Conservation (phyloP, 192 early-diverging fungal genomes). For the Gryganskiella cystojenkinii region DNA sequence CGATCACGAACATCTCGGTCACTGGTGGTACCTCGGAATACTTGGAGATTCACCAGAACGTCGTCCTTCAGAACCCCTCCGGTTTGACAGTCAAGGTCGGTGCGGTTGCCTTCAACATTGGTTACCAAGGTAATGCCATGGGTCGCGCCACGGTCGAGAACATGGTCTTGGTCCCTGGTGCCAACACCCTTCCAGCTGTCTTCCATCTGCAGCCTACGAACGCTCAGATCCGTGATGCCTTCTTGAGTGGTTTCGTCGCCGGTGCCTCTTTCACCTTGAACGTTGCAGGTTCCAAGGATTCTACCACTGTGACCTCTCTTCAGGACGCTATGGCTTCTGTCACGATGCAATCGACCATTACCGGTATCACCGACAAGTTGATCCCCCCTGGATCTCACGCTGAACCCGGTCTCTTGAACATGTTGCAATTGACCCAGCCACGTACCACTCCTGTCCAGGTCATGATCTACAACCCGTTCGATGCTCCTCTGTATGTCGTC, state of each 20-base stretch:
- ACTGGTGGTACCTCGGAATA: slow-evolving; percentile 61
- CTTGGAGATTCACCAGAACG: slow-evolving; percentile 55
- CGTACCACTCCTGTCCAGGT: slow-evolving; percentile 56
- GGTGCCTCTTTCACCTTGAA: slow-evolving; percentile 52
- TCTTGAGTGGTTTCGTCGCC: slow-evolving; percentile 56
- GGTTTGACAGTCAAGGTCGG: slow-evolving; percentile 62
- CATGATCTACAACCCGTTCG: slow-evolving; percentile 67
- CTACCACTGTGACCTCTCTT: slow-evolving; percentile 57
- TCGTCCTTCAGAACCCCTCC: slow-evolving; percentile 62
- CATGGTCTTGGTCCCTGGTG: slow-evolving; percentile 58
- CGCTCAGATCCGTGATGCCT: slow-evolving; percentile 38
- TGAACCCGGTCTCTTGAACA: slow-evolving; percentile 22
- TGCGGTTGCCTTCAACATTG: slow-evolving; percentile 56
- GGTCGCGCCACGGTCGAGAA: slow-evolving; percentile 57
- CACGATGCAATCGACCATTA: slow-evolving; percentile 52
- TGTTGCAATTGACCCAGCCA: slow-evolving; percentile 33
- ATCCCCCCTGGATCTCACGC: slow-evolving; percentile 38
- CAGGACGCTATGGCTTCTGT: slow-evolving; percentile 59
- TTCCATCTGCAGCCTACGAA: slow-evolving; percentile 54
- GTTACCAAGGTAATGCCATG: slow-evolving; percentile 37
- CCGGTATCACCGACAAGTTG: slow-evolving; percentile 56
- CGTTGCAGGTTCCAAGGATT: slow-evolving; percentile 53
- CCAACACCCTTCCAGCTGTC: slow-evolving; percentile 52
- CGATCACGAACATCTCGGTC: slow-evolving; percentile 62
- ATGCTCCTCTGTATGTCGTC: slow-evolving; percentile 58